phyloP scores from a whole-genome alignment of 2,329 filamentous ascomycete species.

The Penicillium sp. region DNA sequence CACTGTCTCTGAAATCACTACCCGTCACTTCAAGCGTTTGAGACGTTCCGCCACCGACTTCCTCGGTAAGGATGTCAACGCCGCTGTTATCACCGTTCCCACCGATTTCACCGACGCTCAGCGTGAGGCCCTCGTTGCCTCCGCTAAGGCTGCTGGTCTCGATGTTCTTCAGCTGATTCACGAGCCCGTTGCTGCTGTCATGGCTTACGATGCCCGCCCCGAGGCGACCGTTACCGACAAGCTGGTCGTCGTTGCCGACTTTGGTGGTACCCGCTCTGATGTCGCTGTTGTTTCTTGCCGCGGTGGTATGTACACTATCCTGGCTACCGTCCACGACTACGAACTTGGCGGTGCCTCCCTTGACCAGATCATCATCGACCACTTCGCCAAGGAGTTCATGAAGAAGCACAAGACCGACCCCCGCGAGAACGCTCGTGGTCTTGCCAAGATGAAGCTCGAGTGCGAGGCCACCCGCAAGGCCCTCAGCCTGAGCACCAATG shows the following conservation, averaged over 20 bases:
- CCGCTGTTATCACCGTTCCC: constrained; percentile 90
- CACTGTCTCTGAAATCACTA: constrained; percentile 74
- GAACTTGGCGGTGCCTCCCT: constrained; percentile 82
- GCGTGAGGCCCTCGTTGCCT: constrained; percentile 71
- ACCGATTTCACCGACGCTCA: constrained; percentile 90
- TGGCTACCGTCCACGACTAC: constrained; percentile 93
- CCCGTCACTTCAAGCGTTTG: constrained; percentile 78
- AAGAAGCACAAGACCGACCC: constrained; percentile 95
- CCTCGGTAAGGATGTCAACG: constrained; percentile 86
- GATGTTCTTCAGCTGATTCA: constrained; percentile 90
- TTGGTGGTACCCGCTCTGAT: constrained; percentile 90
- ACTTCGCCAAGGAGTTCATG: constrained; percentile 97
- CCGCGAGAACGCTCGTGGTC: constrained; percentile 69
- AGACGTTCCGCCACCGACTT: constrained; percentile 83
- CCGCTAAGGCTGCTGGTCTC: constrained; percentile 74
- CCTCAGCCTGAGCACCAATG: constrained; percentile 80
- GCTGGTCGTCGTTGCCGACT: constrained; percentile 82
- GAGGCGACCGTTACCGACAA: constrained; percentile 76
- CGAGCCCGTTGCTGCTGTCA: constrained; percentile 81
- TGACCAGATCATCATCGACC: constrained; percentile 87
- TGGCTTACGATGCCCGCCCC: constrained; percentile 85
- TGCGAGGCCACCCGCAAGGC: constrained; percentile 89
- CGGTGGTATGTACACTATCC: constrained; percentile 92
- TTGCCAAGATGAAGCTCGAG: constrained; percentile 91
- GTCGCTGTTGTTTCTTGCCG: constrained; percentile 85